Percentiles rank a stretch among this genome's conserved stretches.
Conservation (phyloP, 2,329 filamentous ascomycete genomes). For the Ophiostoma montium region DNA sequence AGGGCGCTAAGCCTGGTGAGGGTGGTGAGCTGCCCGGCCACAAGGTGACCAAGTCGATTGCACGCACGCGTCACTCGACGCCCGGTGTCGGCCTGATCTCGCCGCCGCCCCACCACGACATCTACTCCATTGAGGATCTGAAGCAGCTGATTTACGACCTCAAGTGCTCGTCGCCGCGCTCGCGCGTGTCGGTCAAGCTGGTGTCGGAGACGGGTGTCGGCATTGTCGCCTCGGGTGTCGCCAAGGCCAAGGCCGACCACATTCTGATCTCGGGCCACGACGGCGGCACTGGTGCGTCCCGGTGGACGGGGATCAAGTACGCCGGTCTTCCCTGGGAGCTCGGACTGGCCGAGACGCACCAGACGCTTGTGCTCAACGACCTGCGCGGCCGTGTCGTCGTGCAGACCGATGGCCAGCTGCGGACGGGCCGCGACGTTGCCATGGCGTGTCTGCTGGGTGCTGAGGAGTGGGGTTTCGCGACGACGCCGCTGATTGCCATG, state of each 20-base stretch:
- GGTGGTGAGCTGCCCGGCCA: slow-evolving; percentile 94
- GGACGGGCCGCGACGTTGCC: slow-evolving; percentile 84
- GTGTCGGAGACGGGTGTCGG: slow-evolving; percentile 95
- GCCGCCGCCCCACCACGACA: slow-evolving; percentile 91
- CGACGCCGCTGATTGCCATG: slow-evolving; percentile 88
- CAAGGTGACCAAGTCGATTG: slow-evolving; percentile 91
- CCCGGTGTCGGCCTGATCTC: slow-evolving; percentile 93
- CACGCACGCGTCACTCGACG: slow-evolving; percentile 87
- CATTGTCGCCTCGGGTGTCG: slow-evolving; percentile 93
- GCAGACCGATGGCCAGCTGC: slow-evolving; percentile 88
- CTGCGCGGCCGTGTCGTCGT: slow-evolving; percentile 90
- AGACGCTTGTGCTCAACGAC: slow-evolving; percentile 90
- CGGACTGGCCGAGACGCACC: slow-evolving; percentile 91
- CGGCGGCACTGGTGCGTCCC: slow-evolving; percentile 87
- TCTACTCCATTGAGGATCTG: slow-evolving; percentile 95
- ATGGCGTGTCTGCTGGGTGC: slow-evolving; percentile 90
- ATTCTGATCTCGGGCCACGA: slow-evolving; percentile 95
- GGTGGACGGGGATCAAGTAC: slow-evolving; percentile 99
- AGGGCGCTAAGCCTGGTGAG: slow-evolving; percentile 94
- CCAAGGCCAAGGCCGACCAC: slow-evolving; percentile 93
- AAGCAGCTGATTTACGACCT: slow-evolving; percentile 97
- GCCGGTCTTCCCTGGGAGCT: slow-evolving; percentile 93
- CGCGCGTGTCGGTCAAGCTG: slow-evolving; percentile 90
- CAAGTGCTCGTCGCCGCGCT: slow-evolving; percentile 87
- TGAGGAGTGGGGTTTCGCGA: slow-evolving; percentile 97